These are phyloP conservation scores for Hygrophila difformis DNA, from an alignment of 257 asterid genomes.

Conservation along the genomic window DNA sequence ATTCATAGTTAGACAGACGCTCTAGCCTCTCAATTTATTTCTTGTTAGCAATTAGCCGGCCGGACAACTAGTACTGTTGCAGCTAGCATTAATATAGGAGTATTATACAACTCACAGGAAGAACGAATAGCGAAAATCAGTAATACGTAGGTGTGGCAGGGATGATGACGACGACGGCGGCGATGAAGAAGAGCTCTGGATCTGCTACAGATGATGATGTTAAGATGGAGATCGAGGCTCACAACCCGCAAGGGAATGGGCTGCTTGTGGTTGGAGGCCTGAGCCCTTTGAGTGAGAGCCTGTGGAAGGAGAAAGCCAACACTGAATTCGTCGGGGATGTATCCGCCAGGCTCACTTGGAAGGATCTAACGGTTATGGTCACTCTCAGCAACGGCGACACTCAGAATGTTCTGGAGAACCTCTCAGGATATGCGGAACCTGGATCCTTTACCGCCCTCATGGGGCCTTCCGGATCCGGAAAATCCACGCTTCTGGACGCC, in stretches of 20 bases:
- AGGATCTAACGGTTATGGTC: constrained; percentile 77
- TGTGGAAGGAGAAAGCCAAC: constrained; percentile 87
- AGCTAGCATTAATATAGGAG: no score
- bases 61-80: neutral
- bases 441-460: constrained; percentile 89
- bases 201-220: constrained; percentile 26
- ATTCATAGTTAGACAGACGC: neutral
- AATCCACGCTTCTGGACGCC: constrained; percentile 86
- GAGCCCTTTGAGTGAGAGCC: constrained; percentile 86
- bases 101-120: no score
- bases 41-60: neutral
- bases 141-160: no score
- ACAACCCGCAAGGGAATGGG: constrained; percentile 61
- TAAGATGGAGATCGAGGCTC: constrained; percentile 88
- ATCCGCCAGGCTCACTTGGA: constrained; percentile 85
- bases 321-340: constrained; percentile 80
- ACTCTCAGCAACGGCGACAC: constrained; percentile 69
- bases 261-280: constrained; percentile 64
- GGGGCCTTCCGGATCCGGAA: constrained; percentile 99
- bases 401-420: constrained; percentile 68
- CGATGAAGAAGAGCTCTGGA: neutral
- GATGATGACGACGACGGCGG: neutral
- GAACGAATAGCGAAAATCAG: no score
- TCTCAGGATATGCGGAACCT: constrained; percentile 86
- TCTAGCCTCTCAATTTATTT: no score